These are phyloP conservation scores for Cystobasidium pallidum DNA, from an alignment of 1,284 basidiomycete genomes.

Conservation along the genomic window DNA sequence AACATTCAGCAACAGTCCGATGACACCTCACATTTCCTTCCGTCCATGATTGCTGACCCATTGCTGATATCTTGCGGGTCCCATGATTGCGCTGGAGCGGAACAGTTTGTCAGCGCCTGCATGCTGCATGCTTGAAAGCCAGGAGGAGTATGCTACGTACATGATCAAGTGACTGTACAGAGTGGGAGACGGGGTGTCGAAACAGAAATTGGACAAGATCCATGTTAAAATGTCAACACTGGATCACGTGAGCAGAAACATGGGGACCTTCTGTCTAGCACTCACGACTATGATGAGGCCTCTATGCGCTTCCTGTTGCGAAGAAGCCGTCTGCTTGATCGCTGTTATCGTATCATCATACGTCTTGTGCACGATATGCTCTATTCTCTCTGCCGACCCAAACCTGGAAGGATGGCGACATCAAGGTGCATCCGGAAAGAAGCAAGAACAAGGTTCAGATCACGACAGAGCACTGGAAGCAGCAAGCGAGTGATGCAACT, in stretches of 20 bases:
- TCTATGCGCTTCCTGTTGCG: neutral
- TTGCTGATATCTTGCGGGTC: constrained; percentile 32
- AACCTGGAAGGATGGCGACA: constrained; percentile 20
- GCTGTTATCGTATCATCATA: constrained; percentile 25
- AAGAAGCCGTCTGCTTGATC: neutral
- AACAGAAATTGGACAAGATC: neutral
- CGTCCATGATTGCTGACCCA: constrained; percentile 38
- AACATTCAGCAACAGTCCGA: neutral
- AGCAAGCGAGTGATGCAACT: neutral
- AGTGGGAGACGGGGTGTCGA: neutral
- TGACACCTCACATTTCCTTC: constrained; percentile 34
- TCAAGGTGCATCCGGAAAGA: no score
- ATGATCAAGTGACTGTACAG: constrained; percentile 38
- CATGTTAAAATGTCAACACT: neutral
- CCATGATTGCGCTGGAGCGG: constrained; percentile 38
- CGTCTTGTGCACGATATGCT: constrained; percentile 40
- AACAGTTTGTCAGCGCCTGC: neutral
- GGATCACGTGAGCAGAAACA: neutral
- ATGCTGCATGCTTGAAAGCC: neutral
- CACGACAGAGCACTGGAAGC: no score
- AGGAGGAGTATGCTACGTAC: neutral
- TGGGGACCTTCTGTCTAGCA: neutral
- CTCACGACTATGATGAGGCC: constrained; percentile 38
- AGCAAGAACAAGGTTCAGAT: no score
- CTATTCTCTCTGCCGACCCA: constrained; percentile 40